Evolutionary conservation across 2,329 filamentous ascomycete genomes (phyloP).

Genomic region (Trichoderma pleuroti): DNA sequence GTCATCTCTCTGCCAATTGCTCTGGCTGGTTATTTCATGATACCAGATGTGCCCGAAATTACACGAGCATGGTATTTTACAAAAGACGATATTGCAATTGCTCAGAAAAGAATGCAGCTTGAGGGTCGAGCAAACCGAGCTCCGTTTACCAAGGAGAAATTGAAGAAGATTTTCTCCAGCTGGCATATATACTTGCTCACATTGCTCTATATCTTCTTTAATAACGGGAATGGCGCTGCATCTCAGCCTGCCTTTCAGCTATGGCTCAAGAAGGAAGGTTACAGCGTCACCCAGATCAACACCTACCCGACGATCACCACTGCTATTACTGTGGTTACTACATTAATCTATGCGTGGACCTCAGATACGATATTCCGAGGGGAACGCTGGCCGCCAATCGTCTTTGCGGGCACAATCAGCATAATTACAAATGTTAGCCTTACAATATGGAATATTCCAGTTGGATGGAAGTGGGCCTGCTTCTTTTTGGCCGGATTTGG

Average conservation of each 20-base stretch:
- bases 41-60: slow-evolving; percentile 32
- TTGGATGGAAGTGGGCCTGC: slow-evolving; percentile 60
- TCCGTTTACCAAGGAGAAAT: slow-evolving; percentile 43
- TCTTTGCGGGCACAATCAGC: slow-evolving; percentile 49
- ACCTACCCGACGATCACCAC: slow-evolving; percentile 58
- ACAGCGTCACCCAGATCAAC: slow-evolving; percentile 43
- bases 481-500: slow-evolving; percentile 55
- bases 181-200: slow-evolving; percentile 63
- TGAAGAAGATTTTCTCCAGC: slow-evolving; percentile 57
- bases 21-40: slow-evolving; percentile 31
- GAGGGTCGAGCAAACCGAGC: slow-evolving; percentile 44
- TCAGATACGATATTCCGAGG: slow-evolving; percentile 60
- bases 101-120: slow-evolving; percentile 33
- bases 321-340: slow-evolving; percentile 53
- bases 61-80: slow-evolving; percentile 30
- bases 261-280: slow-evolving; percentile 45
- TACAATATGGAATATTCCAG: slow-evolving; percentile 44
- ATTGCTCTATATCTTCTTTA: slow-evolving; percentile 60
- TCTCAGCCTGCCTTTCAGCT: slow-evolving; percentile 54
- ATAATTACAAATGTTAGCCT: slow-evolving; percentile 41
- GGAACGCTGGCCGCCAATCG: slow-evolving; percentile 60
- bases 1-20: slow-evolving; percentile 36
- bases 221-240: slow-evolving; percentile 49
- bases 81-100: slow-evolving; percentile 26
- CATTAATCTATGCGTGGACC: slow-evolving; percentile 62